Evolutionary conservation across 345 rosid genomes (phyloP).

Genomic region (Brassica incana): DNA sequence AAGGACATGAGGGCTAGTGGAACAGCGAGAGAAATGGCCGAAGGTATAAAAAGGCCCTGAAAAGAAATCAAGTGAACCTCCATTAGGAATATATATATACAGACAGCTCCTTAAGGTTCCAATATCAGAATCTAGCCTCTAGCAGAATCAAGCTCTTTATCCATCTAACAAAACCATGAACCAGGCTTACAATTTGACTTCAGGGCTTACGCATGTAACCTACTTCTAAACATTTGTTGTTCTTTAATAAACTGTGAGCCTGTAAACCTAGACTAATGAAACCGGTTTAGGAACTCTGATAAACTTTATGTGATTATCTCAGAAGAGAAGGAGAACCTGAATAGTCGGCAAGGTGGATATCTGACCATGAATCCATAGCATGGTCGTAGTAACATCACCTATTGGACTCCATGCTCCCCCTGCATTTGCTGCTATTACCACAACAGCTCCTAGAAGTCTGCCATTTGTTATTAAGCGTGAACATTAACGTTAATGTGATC

Average conservation of each 20-base stretch:
- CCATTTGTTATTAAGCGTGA: slow-evolving; percentile 24
- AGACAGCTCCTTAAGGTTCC: not conserved
- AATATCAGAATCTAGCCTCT: not conserved
- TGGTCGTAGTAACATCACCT: slow-evolving; percentile 97
- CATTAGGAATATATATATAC: not conserved
- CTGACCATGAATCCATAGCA: slow-evolving; percentile 99
- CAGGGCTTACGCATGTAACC: not conserved
- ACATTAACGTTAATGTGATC: not conserved
- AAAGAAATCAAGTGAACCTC: slow-evolving; percentile 25
- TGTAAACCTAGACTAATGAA: not conserved
- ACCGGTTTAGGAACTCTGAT: not conserved
- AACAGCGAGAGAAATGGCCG: slow-evolving; percentile 76
- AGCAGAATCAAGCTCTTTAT: not conserved
- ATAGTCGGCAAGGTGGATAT: slow-evolving; percentile 81
- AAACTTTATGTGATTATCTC: not conserved
- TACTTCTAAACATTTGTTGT: not conserved
- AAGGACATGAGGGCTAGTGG: slow-evolving; percentile 86
- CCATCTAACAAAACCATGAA: not conserved
- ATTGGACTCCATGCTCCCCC: slow-evolving; percentile 99
- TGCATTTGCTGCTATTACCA: slow-evolving; percentile 96
- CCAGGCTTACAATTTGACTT: not conserved
- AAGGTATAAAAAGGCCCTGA: slow-evolving; percentile 72
- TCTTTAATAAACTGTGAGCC: not conserved
- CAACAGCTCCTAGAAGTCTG: slow-evolving; percentile 94
- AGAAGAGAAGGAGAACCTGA: slow-evolving; percentile 55